A percentile compares a stretch with the other conserved stretches of the same genome.
Conservation (phyloP, 768 basidiomycete species). For the Russula abietina region DNA sequence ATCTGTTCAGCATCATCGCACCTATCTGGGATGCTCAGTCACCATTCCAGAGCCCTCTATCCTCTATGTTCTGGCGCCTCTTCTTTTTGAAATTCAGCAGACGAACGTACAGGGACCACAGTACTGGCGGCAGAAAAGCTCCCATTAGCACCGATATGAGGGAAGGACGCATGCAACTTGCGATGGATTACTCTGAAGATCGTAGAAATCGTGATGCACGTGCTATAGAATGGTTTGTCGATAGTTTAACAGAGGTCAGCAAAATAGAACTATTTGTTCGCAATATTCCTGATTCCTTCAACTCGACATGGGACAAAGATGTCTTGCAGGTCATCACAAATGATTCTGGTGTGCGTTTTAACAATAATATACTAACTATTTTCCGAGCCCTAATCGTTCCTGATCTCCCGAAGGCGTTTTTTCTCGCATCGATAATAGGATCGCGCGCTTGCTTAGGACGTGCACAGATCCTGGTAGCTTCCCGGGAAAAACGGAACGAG, state of each 20-base stretch:
- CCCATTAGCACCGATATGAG: constrained; percentile 6
- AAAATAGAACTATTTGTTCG: constrained; percentile 5
- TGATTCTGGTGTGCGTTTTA: neutral
- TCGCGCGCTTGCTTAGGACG: neutral
- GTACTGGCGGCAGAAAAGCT: neutral
- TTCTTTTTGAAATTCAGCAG: constrained; percentile 1
- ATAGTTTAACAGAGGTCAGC: constrained; percentile 12
- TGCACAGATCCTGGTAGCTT: neutral
- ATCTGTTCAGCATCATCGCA: constrained; percentile 19
- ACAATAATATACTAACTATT: neutral
- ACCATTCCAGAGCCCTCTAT: constrained; percentile 19
- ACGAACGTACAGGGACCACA: constrained; percentile 6
- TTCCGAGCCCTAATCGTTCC: too few species aligned
- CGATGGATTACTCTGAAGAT: neutral
- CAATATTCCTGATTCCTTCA: constrained; percentile 5
- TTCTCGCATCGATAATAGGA: neutral
- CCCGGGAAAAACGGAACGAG: neutral
- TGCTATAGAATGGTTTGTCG: constrained; percentile 11
- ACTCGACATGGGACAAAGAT: constrained; percentile 1
- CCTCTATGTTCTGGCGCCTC: constrained; percentile 15
- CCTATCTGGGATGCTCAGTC: constrained; percentile 16
- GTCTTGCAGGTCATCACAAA: constrained; percentile 5
- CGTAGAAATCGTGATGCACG: constrained; percentile 1
- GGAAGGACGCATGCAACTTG: constrained; percentile 15
- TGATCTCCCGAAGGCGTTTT: neutral